Conservation (phyloP, 1,284 basidiomycete species). For the Pascua guehoae region DNA sequence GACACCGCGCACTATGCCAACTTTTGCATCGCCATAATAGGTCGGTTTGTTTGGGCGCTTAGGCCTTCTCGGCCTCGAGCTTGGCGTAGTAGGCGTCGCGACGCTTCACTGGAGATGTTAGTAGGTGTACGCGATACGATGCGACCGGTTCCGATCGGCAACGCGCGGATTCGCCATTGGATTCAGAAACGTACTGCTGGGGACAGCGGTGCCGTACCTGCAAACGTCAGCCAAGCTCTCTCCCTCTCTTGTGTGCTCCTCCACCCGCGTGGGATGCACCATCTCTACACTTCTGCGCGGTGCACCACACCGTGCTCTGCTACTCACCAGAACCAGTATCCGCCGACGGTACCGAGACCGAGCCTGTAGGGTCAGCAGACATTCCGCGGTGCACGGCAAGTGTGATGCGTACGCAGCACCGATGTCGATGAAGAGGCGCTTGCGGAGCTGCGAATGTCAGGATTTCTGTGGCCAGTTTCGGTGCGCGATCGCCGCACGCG, state of each 20-base stretch:
- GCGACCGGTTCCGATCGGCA: background rate
- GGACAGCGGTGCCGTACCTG: constrained; percentile 18
- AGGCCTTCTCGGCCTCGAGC: constrained; percentile 16
- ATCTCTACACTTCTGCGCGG: background rate
- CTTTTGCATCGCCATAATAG: too few relatives aligned
- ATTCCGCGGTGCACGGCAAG: background rate
- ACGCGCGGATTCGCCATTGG: background rate
- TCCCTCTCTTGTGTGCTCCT: background rate
- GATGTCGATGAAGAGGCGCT: constrained; percentile 15
- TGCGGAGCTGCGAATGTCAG: constrained; percentile 14
- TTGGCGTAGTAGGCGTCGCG: constrained; percentile 22
- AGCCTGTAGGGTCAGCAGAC: constrained; percentile 11
- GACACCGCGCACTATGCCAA: too few relatives aligned
- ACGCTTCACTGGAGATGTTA: constrained; percentile 19
- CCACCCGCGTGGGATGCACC: background rate
- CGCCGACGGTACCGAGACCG: constrained; percentile 11
- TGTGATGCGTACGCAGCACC: constrained; percentile 6
- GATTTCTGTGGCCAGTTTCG: too few relatives aligned
- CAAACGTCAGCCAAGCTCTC: constrained; percentile 1
- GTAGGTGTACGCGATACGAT: background rate
- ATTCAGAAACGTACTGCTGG: constrained; percentile 16
- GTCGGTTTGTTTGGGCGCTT: background rate
- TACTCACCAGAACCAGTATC: constrained; percentile 20
- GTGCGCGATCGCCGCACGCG: background rate
- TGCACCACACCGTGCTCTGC: background rate